Conservation (phyloP, 345 rosid species). For the Melaleuca quinquenervia region DNA sequence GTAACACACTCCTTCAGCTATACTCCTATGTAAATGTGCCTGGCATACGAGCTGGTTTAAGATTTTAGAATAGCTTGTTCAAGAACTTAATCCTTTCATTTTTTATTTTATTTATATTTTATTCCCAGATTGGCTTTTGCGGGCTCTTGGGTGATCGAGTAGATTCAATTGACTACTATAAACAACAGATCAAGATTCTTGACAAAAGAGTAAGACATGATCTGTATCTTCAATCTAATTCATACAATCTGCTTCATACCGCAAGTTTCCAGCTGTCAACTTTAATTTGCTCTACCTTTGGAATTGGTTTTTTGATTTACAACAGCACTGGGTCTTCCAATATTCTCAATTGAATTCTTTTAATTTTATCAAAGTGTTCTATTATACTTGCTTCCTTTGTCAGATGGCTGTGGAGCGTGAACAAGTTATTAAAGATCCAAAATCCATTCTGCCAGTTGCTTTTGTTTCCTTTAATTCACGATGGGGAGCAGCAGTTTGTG, state of each 20-base stretch:
- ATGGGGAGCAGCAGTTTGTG: slow-evolving; percentile 99
- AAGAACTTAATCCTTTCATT: neutral
- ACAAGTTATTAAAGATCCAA: slow-evolving; percentile 62
- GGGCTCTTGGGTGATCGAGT: slow-evolving; percentile 76
- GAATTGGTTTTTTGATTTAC: neutral
- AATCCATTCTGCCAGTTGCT: slow-evolving; percentile 65
- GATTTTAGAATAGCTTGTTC: neutral
- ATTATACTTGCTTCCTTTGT: neutral
- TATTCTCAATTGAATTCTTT: neutral
- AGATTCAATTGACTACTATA: slow-evolving; percentile 78
- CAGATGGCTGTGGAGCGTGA: slow-evolving; percentile 80
- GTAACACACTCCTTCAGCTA: neutral
- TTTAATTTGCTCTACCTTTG: neutral
- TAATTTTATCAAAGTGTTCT: neutral
- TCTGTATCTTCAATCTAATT: neutral
- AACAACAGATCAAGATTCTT: slow-evolving; percentile 40
- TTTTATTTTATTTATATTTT: slow-evolving; percentile 3
- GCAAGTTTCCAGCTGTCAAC: neutral
- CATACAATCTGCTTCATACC: neutral
- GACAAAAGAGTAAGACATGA: slow-evolving; percentile 46
- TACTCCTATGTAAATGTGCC: neutral
- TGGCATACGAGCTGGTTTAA: neutral
- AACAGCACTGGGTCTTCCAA: neutral
- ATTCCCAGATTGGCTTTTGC: slow-evolving; percentile 60
- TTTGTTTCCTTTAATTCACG: slow-evolving; percentile 91